Evolutionary conservation across 192 early-diverging fungal species (phyloP), one percentile per base, ranked within the genome.

Genomic region (Coemansia sp.): DNA sequence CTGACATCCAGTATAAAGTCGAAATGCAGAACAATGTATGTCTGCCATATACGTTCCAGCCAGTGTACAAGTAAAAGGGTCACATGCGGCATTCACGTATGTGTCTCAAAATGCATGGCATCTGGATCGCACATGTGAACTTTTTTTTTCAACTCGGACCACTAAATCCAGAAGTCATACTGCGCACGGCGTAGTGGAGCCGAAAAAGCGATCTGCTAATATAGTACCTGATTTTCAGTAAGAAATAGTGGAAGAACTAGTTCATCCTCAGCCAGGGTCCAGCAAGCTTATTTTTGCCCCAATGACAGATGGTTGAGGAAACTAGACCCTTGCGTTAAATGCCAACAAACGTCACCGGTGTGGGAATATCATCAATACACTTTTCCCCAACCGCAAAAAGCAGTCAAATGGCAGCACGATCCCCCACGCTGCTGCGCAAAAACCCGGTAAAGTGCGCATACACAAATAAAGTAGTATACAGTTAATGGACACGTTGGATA

Each of bases 151-250:
- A 10, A 17, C 48, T 50, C 36, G 31, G 28, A 37, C 28, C 54
- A 31, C 36, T 37, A 31, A 57, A 37, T 37, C 54, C 31, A 57
- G 26, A 57, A 57, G 54, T 53, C 23, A 6, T 52, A 25, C 50
- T 52, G 50, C 50, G 21, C 28, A 31, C 28, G 6, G 28, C 28
- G 28, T 31, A 5, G 28, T 31, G 28, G 28, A 31, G 28, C 28
- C 28, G 6, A 31, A 31, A 31, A 31, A 7, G 28, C 28, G 49
- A 22, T 22, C 19, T 22, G 22, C 49, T 51, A n/a, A 51, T 25
- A 22, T 31, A 51, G 22, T 51, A 22, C 20, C 19, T 19, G 19
- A 10, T 51, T 51, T 19, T 10, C 53, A 26, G 53, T 12, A 2
- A 57, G 54, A 28, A 37, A 57, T 19, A 37, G 36, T 36, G 34